Base-by-base conservation (phyloP, 805 yeast species). In the Yarrowia divulgata region DNA sequence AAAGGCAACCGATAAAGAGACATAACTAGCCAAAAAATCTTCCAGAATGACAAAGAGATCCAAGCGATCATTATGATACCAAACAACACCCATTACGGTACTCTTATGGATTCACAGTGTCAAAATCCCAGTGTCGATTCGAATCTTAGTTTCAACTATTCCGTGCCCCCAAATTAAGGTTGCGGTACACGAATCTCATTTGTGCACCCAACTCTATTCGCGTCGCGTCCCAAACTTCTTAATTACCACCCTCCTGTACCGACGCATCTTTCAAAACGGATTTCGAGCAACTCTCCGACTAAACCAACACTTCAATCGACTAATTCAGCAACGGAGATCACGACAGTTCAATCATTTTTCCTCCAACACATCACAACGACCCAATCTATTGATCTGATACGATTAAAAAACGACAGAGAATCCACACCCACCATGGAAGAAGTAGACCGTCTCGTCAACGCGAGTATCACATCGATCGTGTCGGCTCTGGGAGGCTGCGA, bases 401-500 rank as follows among this genome's bases (percentile, higher is more conserved):
- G n/a, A n/a, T 16, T 12, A 12, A 8, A 39, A 10, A 12, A 39
- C 42, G 16, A 39, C 42, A 35, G 39, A 9, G 29, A 23, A 2
- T 23, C 29, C 29, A 23, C 29, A 23, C 9, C 16, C 0, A 46
- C 8, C 16, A 46, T 45, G 52, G 66, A 60, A 32, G 66, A 60
- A 60, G 42, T 60, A 9, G 66, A 60, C 40, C 50, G 52, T 12
- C 57, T 63, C 1, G 68, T 78, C 34, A 77, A 73, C 63, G 91
- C 95, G 0, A 92, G 91, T 77, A 89, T 94, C 40, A 85, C 93
- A 14, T 87, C 91, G 52, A 82, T 93, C 48, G 91, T 93, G 3
- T 86, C 97, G 3, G 97, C 98, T 0, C 82, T 94, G 2, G 99
- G 99, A 68, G 98, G 98, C 1, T 85, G 88, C 0, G 97, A 93